phyloP scores from a whole-genome alignment of 2,329 filamentous ascomycete genomes.

The Colletotrichum sp. region DNA sequence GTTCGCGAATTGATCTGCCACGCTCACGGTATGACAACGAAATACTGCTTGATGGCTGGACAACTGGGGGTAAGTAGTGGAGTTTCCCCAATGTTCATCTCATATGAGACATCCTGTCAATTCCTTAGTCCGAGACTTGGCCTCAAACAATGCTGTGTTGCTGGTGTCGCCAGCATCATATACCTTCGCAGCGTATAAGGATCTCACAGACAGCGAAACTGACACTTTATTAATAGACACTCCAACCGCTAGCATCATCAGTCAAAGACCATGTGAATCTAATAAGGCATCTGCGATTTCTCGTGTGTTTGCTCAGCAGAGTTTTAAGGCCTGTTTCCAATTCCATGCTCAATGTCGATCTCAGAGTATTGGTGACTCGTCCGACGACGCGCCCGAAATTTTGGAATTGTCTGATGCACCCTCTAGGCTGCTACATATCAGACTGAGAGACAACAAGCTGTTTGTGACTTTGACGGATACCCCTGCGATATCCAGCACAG shows the following conservation, averaged over 20 bases:
- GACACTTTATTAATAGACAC: neutral
- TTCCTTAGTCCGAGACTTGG: neutral
- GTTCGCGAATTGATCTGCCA: neutral
- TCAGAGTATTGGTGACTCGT: neutral
- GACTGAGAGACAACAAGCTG: neutral
- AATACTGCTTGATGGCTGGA: neutral
- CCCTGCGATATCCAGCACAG: neutral
- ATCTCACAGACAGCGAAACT: neutral
- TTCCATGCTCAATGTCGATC: neutral
- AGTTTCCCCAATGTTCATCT: neutral
- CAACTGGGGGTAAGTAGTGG: neutral
- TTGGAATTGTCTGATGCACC: neutral
- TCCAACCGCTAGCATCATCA: neutral
- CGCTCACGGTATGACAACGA: neutral
- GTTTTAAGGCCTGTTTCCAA: neutral
- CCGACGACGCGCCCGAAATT: neutral
- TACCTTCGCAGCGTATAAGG: too few relatives aligned
- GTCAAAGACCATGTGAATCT: neutral
- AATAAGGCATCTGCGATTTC: neutral
- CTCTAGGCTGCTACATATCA: neutral
- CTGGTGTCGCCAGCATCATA: neutral
- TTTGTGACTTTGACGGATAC: neutral
- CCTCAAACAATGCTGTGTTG: neutral
- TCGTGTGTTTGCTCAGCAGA: neutral
- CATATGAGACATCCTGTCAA: neutral